A percentile compares a stretch with the other conserved stretches of the same genome.
phyloP scores from a whole-genome alignment of 371 early-diverging fungal genomes.

The Smittium mucronatum region DNA sequence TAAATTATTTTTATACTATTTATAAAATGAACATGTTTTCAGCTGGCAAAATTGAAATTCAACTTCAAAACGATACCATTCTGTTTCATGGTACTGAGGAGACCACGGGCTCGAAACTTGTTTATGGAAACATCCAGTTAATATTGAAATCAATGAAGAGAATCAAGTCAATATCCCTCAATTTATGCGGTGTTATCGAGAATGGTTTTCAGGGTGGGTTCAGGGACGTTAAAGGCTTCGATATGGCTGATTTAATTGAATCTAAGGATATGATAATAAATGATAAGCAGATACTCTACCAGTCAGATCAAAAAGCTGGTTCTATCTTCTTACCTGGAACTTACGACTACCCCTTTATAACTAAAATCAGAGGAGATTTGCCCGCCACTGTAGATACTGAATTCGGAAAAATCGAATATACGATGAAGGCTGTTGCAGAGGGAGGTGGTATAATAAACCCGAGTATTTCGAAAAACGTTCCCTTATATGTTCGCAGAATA shows the following conservation, averaged over 20 bases:
- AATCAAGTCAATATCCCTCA: not conserved
- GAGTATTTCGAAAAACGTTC: not conserved
- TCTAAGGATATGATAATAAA: not conserved
- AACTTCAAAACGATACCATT: not conserved
- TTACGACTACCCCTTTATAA: not conserved
- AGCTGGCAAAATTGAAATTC: not conserved
- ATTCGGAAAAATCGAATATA: not conserved
- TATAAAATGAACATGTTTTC: not conserved
- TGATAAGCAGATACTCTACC: not conserved
- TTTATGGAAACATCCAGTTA: not conserved
- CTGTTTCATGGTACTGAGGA: not conserved
- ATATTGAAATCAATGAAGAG: not conserved
- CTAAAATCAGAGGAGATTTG: not conserved
- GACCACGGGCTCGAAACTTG: not conserved
- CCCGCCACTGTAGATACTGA: not conserved
- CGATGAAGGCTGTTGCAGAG: not conserved
- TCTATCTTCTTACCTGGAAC: not conserved
- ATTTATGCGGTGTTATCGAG: not conserved
- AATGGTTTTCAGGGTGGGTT: not conserved
- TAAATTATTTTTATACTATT: not conserved
- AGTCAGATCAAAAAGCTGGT: not conserved
- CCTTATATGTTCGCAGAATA: not conserved
- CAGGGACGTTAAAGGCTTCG: not conserved
- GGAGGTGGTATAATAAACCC: not conserved
- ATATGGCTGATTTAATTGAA: not conserved